Conservation (phyloP, 176 grass and related monocot species). For the Calamus simplicifolius region DNA sequence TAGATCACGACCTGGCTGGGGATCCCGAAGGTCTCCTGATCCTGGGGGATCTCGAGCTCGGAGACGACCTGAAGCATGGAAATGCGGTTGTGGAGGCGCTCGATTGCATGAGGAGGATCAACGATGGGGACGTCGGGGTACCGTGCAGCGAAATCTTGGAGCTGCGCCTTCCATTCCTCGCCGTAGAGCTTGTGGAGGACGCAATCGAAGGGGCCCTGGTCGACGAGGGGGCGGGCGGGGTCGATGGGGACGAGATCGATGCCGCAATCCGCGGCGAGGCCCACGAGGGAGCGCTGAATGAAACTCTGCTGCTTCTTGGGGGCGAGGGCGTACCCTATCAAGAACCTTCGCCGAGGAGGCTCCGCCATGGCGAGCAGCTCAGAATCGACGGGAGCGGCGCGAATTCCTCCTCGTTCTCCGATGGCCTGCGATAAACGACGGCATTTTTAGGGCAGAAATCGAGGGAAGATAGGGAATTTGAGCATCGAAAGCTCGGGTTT, state of each 20-base stretch:
- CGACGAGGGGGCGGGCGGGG: slow-evolving; percentile 33
- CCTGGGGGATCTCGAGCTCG: slow-evolving; percentile 48
- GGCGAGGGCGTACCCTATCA: slow-evolving; percentile 66
- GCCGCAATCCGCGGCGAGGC: slow-evolving; percentile 28
- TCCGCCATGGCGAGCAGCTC: slow-evolving; percentile 14
- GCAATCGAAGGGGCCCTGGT: slow-evolving; percentile 85
- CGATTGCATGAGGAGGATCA: slow-evolving; percentile 66
- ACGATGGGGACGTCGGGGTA: slow-evolving; percentile 51
- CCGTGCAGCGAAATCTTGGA: slow-evolving; percentile 44
- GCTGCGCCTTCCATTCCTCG: slow-evolving; percentile 60
- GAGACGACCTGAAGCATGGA: slow-evolving; percentile 96
- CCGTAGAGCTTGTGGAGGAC: slow-evolving; percentile 79
- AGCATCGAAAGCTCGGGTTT: too few species aligned
- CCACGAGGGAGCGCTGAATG: slow-evolving; percentile 70
- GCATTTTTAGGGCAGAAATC: too few species aligned
- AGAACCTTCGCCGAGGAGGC: slow-evolving; percentile 20
- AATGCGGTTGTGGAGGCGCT: slow-evolving; percentile 90
- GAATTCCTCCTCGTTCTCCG: too few species aligned
- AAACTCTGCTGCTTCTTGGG: slow-evolving; percentile 87
- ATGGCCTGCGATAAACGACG: too few species aligned
- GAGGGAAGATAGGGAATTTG: too few species aligned
- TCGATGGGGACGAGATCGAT: slow-evolving; percentile 72
- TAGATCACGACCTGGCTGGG: slow-evolving; percentile 80
- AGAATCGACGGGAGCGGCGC: neutral
- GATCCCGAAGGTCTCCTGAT: slow-evolving; percentile 60